Evolutionary conservation across 1,284 basidiomycete species (phyloP).

Genomic region (Trichosporon sp.): DNA sequence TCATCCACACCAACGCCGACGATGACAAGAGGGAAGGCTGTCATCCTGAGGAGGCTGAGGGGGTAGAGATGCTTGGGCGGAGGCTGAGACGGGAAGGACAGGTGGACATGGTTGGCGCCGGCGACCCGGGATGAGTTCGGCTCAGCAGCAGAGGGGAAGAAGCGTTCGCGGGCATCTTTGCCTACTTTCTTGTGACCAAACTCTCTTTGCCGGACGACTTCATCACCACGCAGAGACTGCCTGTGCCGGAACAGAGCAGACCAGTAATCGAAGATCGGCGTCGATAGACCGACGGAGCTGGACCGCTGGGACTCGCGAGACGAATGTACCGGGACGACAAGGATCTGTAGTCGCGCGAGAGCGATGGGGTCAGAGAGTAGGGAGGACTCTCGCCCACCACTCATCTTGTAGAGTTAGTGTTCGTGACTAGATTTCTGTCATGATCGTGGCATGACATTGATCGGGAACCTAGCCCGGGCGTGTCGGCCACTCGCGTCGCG

Average conservation of each 20-base stretch:
- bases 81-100: constrained; percentile 31
- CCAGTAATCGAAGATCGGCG: constrained; percentile 28
- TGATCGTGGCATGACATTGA: constrained; percentile 2
- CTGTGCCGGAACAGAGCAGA: constrained; percentile 29
- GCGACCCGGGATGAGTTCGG: constrained; percentile 29
- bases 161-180: constrained; percentile 20
- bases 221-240: constrained; percentile 36
- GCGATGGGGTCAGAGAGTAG: constrained; percentile 39
- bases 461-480: background rate
- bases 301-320: background rate
- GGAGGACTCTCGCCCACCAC: constrained; percentile 14
- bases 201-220: constrained; percentile 20
- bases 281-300: constrained; percentile 16
- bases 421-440: background rate
- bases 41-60: constrained; percentile 34
- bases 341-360: constrained; percentile 42
- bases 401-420: constrained; percentile 7
- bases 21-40: constrained; percentile 40
- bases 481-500: background rate
- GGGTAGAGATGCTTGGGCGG: constrained; percentile 38
- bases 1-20: constrained; percentile 39
- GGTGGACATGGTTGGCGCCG: constrained; percentile 37
- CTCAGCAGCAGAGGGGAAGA: constrained; percentile 28
- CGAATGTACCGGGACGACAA: constrained; percentile 44
- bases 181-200: background rate